Evolutionary conservation across 495 filamentous ascomycete genomes (phyloP).

Genomic region (Penicillium ochrochloron): DNA sequence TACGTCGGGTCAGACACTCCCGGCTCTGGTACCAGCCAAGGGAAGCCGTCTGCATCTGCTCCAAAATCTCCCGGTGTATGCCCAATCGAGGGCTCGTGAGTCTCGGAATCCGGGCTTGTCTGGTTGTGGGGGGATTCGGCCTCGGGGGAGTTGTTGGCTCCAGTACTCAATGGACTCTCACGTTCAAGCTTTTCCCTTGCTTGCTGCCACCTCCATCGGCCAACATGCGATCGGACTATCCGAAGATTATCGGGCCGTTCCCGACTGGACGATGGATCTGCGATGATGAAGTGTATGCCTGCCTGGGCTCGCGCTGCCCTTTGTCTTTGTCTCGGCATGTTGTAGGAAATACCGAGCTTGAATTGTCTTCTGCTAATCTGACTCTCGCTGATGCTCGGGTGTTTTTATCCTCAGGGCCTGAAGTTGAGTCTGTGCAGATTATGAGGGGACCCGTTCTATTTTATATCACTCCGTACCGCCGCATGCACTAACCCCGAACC

Average conservation of each 20-base stretch:
- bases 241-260: slow-evolving; percentile 10
- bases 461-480: neutral
- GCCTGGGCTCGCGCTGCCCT: neutral
- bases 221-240: slow-evolving; percentile 15
- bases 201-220: slow-evolving; percentile 13
- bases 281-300: slow-evolving; percentile 12
- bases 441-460: neutral
- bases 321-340: slow-evolving; percentile 4
- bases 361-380: neutral
- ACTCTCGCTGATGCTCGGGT: neutral
- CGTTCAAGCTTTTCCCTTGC: neutral
- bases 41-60: neutral
- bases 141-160: neutral
- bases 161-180: neutral
- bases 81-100: neutral
- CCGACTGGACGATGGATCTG: slow-evolving; percentile 11
- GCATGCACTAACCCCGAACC: too few relatives aligned
- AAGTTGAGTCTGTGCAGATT: neutral
- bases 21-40: neutral
- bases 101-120: neutral
- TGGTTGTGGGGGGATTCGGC: neutral
- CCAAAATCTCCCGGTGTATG: neutral
- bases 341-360: neutral
- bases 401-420: neutral
- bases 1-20: neutral